Evolutionary conservation across 495 filamentous ascomycete genomes (phyloP).

Genomic region (Platismatia glauca): DNA sequence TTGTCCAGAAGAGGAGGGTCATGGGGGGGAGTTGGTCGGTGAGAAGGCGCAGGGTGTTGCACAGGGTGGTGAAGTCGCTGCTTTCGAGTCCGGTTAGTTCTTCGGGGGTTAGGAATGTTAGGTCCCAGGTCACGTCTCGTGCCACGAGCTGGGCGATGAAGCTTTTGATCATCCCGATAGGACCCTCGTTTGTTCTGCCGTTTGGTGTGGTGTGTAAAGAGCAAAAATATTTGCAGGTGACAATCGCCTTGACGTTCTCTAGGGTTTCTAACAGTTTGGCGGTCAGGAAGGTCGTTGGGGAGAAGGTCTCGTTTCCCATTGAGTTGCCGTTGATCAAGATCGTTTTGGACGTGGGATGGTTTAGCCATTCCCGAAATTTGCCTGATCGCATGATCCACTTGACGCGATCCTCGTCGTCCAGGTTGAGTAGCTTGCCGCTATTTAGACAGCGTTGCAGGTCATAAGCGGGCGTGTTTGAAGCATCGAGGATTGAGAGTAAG

Average conservation of each 20-base stretch:
- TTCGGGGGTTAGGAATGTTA: not conserved
- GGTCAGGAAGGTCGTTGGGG: conserved; percentile 1
- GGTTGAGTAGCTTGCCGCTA: not conserved
- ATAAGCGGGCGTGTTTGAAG: too few species aligned
- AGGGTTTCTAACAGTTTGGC: conserved; percentile 3
- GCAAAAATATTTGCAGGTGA: conserved; percentile 2
- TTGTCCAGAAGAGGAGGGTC: conserved; percentile 4
- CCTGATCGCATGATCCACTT: conserved; percentile 4
- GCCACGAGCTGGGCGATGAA: not conserved
- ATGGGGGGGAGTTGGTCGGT: not conserved
- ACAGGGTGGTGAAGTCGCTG: not conserved
- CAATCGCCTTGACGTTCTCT: not conserved
- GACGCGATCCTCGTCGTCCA: not conserved
- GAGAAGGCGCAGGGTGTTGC: not conserved
- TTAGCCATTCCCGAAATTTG: not conserved
- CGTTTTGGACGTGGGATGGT: not conserved
- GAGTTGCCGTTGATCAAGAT: conserved; percentile 5
- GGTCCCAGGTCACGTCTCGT: not conserved
- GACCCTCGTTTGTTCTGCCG: not conserved
- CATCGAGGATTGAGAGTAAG: too few species aligned
- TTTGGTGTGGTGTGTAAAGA: not conserved
- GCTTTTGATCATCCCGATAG: not conserved
- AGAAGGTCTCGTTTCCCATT: not conserved
- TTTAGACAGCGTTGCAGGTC: conserved; percentile 2
- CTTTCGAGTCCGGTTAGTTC: not conserved